Conservation (phyloP, 2,329 filamentous ascomycete genomes). For the Trichoderma koningiopsis region DNA sequence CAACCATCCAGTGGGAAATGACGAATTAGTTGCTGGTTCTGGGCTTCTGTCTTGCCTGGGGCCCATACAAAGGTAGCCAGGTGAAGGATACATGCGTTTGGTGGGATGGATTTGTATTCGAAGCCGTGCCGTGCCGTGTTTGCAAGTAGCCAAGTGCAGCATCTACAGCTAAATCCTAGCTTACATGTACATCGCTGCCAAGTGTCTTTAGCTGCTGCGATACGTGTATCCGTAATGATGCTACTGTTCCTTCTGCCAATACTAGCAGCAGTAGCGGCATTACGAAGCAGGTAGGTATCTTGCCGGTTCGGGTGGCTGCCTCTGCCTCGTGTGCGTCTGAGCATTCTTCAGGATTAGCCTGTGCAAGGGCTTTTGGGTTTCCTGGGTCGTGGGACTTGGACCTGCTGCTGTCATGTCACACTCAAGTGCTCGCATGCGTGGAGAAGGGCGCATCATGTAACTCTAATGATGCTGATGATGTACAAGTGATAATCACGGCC, state of each 20-base stretch:
- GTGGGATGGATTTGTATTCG: not conserved
- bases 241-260: not conserved
- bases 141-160: not conserved
- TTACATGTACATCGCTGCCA: not conserved
- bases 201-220: not conserved
- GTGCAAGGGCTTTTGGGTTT: not conserved
- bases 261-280: not conserved
- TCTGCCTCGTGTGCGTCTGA: not conserved
- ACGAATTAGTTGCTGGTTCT: not conserved
- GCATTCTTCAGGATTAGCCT: not conserved
- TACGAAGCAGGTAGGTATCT: not conserved
- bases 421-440: not conserved
- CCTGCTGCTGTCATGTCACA: not conserved
- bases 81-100: not conserved
- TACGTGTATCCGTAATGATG: not conserved
- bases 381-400: not conserved
- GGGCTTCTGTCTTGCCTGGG: not conserved
- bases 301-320: not conserved
- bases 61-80: not conserved
- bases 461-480: conserved; percentile 17
- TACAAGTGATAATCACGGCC: not conserved
- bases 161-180: not conserved
- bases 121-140: conserved; percentile 6
- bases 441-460: conserved; percentile 19
- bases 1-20: not conserved